These are phyloP conservation scores for Sporothrix luriei DNA, from an alignment of 2,329 filamentous ascomycete genomes.

Conservation along the genomic window DNA sequence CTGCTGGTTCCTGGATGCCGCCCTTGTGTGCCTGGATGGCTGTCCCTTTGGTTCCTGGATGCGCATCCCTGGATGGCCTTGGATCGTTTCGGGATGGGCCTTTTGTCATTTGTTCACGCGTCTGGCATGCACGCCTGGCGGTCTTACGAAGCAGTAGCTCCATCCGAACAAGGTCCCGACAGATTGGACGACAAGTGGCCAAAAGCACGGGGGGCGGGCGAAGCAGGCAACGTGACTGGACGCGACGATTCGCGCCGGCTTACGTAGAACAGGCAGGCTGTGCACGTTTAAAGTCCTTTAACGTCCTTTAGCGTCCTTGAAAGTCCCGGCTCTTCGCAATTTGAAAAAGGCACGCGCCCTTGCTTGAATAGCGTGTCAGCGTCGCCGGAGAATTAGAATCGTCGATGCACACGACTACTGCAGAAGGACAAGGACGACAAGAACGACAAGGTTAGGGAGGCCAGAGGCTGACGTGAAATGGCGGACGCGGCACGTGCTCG, in stretches of 20 bases:
- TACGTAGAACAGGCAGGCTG: no score
- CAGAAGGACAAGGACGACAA: no score
- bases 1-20: background rate
- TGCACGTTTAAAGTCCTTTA: no score
- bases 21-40: slow-evolving; percentile 9
- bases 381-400: background rate
- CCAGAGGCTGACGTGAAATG: no score
- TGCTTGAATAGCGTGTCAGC: slow-evolving; percentile 5
- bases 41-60: slow-evolving; percentile 1
- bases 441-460: no score
- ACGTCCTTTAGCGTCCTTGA: no score
- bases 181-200: background rate
- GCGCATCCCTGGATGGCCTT: background rate
- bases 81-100: background rate
- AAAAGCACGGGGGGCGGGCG: no score
- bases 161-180: background rate
- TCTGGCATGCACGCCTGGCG: no score
- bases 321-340: slow-evolving; percentile 15
- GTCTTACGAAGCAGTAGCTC: no score
- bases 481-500: no score
- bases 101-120: background rate
- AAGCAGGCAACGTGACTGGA: background rate
- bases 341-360: background rate
- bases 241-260: background rate
- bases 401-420: background rate